Evolutionary conservation across 768 basidiomycete species (phyloP), one percentile per base, ranked within the genome.

Genomic region (Xerocomellus amylosporus): DNA sequence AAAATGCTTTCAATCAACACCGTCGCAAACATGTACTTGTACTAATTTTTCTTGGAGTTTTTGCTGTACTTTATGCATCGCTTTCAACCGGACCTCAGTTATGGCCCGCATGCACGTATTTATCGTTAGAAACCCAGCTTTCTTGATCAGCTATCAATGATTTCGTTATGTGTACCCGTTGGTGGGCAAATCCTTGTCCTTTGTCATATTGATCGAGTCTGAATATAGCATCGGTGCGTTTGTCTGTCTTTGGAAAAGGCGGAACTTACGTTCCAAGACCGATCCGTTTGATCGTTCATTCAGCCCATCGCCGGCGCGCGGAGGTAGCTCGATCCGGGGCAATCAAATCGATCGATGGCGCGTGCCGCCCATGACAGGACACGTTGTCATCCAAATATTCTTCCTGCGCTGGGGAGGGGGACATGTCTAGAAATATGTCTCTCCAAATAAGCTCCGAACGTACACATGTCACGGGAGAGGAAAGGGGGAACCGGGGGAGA

Each of bases 41-140:
- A 64, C 55, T 52, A 22, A 15, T 20, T 14, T 53, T 69, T 71
- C 65, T 69, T 69, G 67, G 60, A 65, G 47, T 46, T 59, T 48
- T 69, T 58, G 58, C 57, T 71, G 59, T 69, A 71, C 67, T 46
- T 44, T 46, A 64, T 65, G 53, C 64, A 58, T 46, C 55, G 56
- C 58, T 57, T 45, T 68, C 48, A 28, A 54, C 50, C 39, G 59
- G 57, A 65, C 49, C 26, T 24, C 31, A 43, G 47, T 48, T 41
- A 55, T 46, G 51, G 56, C 43, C 46, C 4, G 45, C 42, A 49
- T 28, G 41, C 46, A 48, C 43, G 15, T 65, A 66, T 66, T 66
- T 68, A 68, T 59, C 17, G 19, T 9, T 51, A 53, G 56, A 64
- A 64, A 46, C 37, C 15, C 39, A 46, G 40, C 22, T 62, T 65